A percentile compares a stretch with the other conserved stretches of the same genome.
Evolutionary conservation across 2,329 filamentous ascomycete species (phyloP).

Genomic region (Alternaria sp.): DNA sequence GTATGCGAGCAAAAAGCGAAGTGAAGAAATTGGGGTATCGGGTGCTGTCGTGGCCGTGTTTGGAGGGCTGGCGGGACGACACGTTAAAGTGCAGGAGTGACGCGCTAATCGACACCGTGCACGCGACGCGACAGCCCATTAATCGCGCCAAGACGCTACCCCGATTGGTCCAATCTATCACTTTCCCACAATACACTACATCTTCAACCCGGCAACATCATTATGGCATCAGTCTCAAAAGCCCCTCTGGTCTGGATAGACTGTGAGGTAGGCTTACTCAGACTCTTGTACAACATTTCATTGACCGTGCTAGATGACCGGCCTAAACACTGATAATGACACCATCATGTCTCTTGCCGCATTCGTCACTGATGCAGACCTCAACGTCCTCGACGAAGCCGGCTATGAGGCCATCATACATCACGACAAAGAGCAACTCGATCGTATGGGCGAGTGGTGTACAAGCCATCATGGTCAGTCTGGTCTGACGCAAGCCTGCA

Average conservation of each 20-base stretch:
- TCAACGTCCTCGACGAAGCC: conserved; percentile 75
- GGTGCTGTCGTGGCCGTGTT: conserved; percentile 31
- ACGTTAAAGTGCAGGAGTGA: conserved; percentile 25
- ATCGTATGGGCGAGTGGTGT: conserved; percentile 90
- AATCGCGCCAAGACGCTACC: conserved; percentile 19
- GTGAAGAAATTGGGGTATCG: conserved; percentile 23
- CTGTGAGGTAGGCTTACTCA: conserved; percentile 63
- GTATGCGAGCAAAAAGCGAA: conserved; percentile 24
- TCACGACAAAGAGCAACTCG: conserved; percentile 73
- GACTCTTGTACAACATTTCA: background rate
- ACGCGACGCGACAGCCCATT: conserved; percentile 34
- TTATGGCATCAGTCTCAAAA: conserved; percentile 62
- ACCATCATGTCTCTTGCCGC: conserved; percentile 92
- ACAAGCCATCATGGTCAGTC: conserved; percentile 77
- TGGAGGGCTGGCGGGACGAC: conserved; percentile 36
- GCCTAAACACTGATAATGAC: conserved; percentile 78
- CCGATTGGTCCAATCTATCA: conserved; percentile 20
- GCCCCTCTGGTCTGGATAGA: conserved; percentile 88
- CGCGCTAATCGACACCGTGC: conserved; percentile 27
- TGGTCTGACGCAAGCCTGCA: conserved; percentile 80
- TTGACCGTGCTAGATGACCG: conserved; percentile 79
- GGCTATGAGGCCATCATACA: conserved; percentile 86
- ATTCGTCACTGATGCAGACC: conserved; percentile 82
- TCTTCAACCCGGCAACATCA: conserved; percentile 14
- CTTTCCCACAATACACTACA: conserved; percentile 4